Base-by-base conservation (phyloP, 176 grass and related monocot species). In the Alloteropsis semialata region DNA sequence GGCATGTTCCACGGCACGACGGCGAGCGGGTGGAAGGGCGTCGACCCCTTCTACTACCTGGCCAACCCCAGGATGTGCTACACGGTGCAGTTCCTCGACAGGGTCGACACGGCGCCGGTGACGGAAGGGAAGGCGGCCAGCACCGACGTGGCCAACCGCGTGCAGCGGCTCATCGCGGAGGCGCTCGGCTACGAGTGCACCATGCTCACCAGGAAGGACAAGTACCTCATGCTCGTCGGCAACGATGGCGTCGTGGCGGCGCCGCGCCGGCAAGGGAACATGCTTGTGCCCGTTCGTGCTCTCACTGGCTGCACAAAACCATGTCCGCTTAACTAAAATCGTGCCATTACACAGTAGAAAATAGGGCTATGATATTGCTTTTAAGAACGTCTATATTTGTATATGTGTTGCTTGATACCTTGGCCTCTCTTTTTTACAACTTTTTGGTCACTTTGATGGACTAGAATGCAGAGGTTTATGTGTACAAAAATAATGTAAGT, bases 181-280 rank as follows among this genome's bases (percentile, higher is more conserved):
- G 83, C 89, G 38, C 79, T 97, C 12, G 94, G 92, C 12, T 97
- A 94, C 21, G 34, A 86, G 55, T 92, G 92, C 83, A 92, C 94
- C 38, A 87, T 82, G 81, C 86, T 97, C 62, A 89, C 89, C 0
- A 92, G 94, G 76, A 94, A 76, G 86, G 91, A 94, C 27, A 97
- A 94, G 91, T 97, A 97, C 62, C 74, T 72, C 65, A 87, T 94
- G 87, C 90, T 97, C 41, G 91, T 88, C 42, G 94, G 87, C 60
- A 97, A 92, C 66, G 91, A 97, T 15, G 94, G 94, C 66, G 12
- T 18, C 70, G 63, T 75, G 8, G 32, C 21, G 11, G 1, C 74
- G 37, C 38, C 28, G 16, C 15, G 67, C 38, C 18, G 57, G 0
- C 43, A n/a, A n/a, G 24, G 14, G 1, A 5, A 18, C 21, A 57